Conservation (phyloP, 2,329 filamentous ascomycete species). For the Botrytis fragariae region DNA sequence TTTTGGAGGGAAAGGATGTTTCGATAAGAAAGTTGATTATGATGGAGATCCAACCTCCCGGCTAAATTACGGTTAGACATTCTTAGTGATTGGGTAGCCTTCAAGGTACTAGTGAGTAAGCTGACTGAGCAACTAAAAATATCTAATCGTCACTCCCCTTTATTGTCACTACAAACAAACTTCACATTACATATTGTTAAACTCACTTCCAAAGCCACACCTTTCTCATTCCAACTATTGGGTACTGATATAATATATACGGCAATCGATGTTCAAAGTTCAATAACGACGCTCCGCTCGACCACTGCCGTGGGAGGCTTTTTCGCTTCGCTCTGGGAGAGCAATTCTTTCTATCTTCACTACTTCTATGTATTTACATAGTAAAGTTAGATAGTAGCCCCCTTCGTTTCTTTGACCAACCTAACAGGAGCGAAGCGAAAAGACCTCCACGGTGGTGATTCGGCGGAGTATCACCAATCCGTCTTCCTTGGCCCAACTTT, state of each 20-base stretch:
- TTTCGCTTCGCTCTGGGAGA: background rate
- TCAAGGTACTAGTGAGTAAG: background rate
- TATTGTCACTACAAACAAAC: background rate
- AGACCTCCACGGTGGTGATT: background rate
- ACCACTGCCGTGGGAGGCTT: background rate
- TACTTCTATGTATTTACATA: background rate
- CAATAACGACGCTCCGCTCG: background rate
- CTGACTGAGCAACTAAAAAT: background rate
- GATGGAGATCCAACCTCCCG: slow-evolving; percentile 2
- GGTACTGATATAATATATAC: background rate
- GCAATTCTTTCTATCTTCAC: background rate
- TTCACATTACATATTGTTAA: background rate
- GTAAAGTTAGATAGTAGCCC: background rate
- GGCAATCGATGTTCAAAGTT: background rate
- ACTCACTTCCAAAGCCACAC: background rate
- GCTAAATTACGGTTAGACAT: slow-evolving; percentile 11
- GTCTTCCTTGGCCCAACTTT: background rate
- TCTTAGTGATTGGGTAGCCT: background rate
- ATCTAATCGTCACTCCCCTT: background rate
- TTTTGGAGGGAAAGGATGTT: background rate
- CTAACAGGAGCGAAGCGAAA: background rate
- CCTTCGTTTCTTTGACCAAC: background rate
- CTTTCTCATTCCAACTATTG: background rate
- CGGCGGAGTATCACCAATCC: background rate
- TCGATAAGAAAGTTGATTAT: slow-evolving; percentile 12